Evolutionary conservation across 2,329 filamentous ascomycete genomes (phyloP), one percentile per base, ranked within the genome.

Genomic region (Dendrostoma leiphaemia): DNA sequence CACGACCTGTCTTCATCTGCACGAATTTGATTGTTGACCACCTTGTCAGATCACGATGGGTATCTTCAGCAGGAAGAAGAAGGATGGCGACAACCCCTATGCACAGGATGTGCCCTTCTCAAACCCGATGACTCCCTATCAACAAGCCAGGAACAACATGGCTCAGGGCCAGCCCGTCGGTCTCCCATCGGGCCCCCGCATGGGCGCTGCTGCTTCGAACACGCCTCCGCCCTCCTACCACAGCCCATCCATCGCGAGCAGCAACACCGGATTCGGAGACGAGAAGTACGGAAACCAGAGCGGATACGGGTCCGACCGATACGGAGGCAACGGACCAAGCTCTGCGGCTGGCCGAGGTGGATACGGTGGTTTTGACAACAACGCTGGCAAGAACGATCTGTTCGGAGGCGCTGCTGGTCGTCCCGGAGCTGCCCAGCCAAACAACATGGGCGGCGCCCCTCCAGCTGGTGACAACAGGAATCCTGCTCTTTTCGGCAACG

Each of bases 81-180:
- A 58, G 38, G 53, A 48, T 7, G 32, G 38, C 17, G 38, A 51
- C 46, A 85, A 85, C 62, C 83, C 83, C 6, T 86, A 86, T 62
- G 81, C 82, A 49, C 76, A 82, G 65, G 72, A 77, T 50, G 82
- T 84, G 58, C 80, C 81, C 24, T 84, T 83, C 62, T 75, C 79
- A 54, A 75, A 78, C 69, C 75, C 63, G 72, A 73, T 75, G 66
- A 74, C 71, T 24, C 67, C 76, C 15, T 75, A 79, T 58, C 74
- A 78, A 58, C 69, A 76, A 67, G 71, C 73, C 56, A 71, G 70
- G 52, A 60, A 65, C 52, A 65, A 69, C 24, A 35, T 75, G 47
- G 64, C 65, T 34, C 64, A 64, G 34, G 62, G 65, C 4, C 65
- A 17, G 3, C 29, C 52, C 15, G 45, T 54, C 59, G 62, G 53